A percentile compares a stretch with the other conserved stretches of the same genome.
Conservation (phyloP, 2,329 filamentous ascomycete species). For the Neocucurbitaria cava region DNA sequence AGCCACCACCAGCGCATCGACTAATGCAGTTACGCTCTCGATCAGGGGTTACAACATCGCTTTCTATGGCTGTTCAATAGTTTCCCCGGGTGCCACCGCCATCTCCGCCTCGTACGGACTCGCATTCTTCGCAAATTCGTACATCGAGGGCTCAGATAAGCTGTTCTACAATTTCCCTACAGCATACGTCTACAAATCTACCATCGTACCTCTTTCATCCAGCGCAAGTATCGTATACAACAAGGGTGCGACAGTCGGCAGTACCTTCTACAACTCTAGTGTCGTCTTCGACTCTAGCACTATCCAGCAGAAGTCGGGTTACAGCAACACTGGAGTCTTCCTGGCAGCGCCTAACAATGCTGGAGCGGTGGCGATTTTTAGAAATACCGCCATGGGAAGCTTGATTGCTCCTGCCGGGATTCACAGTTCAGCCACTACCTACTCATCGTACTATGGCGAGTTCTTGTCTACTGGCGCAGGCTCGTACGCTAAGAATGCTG, state of each 20-base stretch:
- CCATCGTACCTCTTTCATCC: slow-evolving; percentile 49
- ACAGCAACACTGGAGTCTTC: slow-evolving; percentile 52
- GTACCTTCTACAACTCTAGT: slow-evolving; percentile 46
- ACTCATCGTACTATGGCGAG: slow-evolving; percentile 50
- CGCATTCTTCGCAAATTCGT: slow-evolving; percentile 53
- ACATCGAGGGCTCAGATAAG: slow-evolving; percentile 55
- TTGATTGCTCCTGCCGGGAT: slow-evolving; percentile 51
- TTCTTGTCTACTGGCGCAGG: slow-evolving; percentile 52
- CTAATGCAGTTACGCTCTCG: slow-evolving; percentile 32
- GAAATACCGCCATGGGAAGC: slow-evolving; percentile 48
- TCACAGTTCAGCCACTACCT: slow-evolving; percentile 28
- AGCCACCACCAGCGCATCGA: slow-evolving; percentile 26
- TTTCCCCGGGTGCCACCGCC: slow-evolving; percentile 47
- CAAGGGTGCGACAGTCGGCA: slow-evolving; percentile 38
- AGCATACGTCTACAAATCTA: slow-evolving; percentile 54
- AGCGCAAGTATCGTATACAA: slow-evolving; percentile 51
- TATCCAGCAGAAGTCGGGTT: slow-evolving; percentile 40
- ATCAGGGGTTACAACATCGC: slow-evolving; percentile 51
- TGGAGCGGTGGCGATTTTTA: slow-evolving; percentile 52
- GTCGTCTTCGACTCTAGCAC: slow-evolving; percentile 52
- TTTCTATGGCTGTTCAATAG: slow-evolving; percentile 55
- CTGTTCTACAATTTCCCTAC: slow-evolving; percentile 51
- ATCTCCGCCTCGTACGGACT: slow-evolving; percentile 42
- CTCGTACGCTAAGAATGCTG: slow-evolving; percentile 48
- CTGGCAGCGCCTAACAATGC: slow-evolving; percentile 52